Base-by-base conservation (phyloP, 495 filamentous ascomycete species). In the Neurospora sublineolata region DNA sequence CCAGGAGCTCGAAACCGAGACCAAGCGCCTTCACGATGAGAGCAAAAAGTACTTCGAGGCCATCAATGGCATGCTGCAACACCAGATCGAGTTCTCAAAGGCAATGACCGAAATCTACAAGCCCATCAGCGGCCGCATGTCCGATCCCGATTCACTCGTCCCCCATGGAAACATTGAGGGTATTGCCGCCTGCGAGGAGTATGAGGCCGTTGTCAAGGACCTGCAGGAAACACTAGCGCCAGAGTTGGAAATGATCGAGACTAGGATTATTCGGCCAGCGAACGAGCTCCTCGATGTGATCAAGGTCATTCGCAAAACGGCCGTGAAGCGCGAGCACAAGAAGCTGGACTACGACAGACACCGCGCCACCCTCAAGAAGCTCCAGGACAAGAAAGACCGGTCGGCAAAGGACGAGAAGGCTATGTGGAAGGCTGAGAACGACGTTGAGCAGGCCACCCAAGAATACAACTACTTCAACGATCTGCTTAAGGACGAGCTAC, bases 21-120 rank as follows among this genome's bases (percentile, higher is more conserved):
- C 96, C 23, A 97, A 97, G 85, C 93, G 90, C 78, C 89, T 99
- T 7, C 94, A 98, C 82, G 92, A 95, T 84, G 94, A 97, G 78
- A 94, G 91, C 37, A 91, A 93, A 79, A 97, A 95, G 83, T 94
- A 99, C 81, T 97, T 95, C 75, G 89, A 97, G 46, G 93, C 95
- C 79, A 97, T 99, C 80, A 98, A 98, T 82, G 92, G 93, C 84
- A 99, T 99, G 95, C 84, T 99, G 75, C 89, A 84, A 81, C 93
- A 97, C 83, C 95, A 99, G 82, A 97, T 98, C 85, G 96, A 96
- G 81, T 99, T 99, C 85, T 96, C 94, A 75, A 90, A 97, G 83
- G 92, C 93, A 40, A 91, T 95, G 82, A 90, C 90, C 67, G 96
- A 99, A 82, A 90, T 99, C 74, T 99, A 99, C 85, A 97, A 97